Base-by-base conservation (phyloP, 331 rosid genomes). In the Stylosanthes scabra region DNA sequence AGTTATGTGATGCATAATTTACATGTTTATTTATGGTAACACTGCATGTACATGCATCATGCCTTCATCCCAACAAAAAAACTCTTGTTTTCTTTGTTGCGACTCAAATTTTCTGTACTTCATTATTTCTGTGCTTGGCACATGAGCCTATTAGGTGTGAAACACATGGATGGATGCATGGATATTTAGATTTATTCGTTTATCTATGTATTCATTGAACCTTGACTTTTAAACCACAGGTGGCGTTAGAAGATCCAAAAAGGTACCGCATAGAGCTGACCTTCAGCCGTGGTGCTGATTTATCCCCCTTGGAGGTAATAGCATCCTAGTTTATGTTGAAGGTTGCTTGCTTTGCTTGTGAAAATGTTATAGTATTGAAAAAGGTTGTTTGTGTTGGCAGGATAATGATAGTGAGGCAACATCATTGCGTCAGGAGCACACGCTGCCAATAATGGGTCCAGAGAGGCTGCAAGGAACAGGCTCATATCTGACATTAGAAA, bases 201-300 rank as follows among this genome's bases (percentile, higher is more conserved):
- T 74, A 54, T 62, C 66, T 40, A 25, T 60, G 14, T 69, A 69
- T 59, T 52, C 71, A 68, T 60, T 59, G 64, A 78, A 76, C 42
- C 45, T 47, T 51, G 62, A 60, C 74, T 83, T 72, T 72, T 52
- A 71, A 74, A 75, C 77, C 55, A 81, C 90, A 95, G 97, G 97
- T 91, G 57, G 78, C 92, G 62, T 77, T 90, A 71, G 97, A 95
- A 78, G 97, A 95, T 79, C 92, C 99, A n/a, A 84, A 74, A 84
- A 83, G 88, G 82, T 91, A 85, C 77, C 97, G 97, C 11, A 65
- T 95, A 49, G 99, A 95, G 80, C 70, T 95, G 88, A 88, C 97
- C 40, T 95, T 84, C 63, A 95, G 99, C 84, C 96, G 97, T 29
- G 99, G 99, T 54, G 97, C 99, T 7, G 99, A 95, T 84, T 85